Evolutionary conservation across 805 yeast species (phyloP), one percentile per base, ranked within the genome.

Genomic region (Candida lessepsii): DNA sequence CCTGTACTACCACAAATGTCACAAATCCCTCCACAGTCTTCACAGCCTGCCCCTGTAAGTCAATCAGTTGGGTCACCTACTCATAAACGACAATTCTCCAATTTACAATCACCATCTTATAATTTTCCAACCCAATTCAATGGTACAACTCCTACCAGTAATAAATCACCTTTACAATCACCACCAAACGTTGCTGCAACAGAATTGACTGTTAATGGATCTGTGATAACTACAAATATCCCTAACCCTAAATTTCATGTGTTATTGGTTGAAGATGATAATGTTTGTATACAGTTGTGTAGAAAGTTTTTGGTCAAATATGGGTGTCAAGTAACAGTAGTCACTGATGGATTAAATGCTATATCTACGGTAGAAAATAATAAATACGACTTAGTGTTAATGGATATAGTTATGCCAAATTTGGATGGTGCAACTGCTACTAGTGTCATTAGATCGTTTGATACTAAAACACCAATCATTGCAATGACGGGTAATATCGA

Each of bases 401-500:
- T 86, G 95, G 95, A 86, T 63, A 86, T 86, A 38, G 91, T 86
- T 16, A 86, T 86, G 93, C 95, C 95, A 9, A 85, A 83, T 57
- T 61, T 86, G 51, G 88, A 87, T 66, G 88, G 96, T 53, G 89
- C 90, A 15, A 82, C 95, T 2, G 96, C 96, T 1, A 85, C 96
- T 1, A 83, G 91, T 29, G 80, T 91, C 31, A 88, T 93, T 35
- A 73, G 98, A 50, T 80, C 83, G 14, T 86, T 87, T 57, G 95
- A 89, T 59, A 78, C 79, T 15, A 76, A 75, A 39, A 87, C 96
- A 0, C 98, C 98, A 9, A 86, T 93, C 47, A 83, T 93, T 49
- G 95, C 96, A 21, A 87, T 87, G 96, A 87, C 96, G 2, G 95
- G 96, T 29, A 88, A 87, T 56, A 85, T 87, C 41, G 83, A 85